A percentile compares a stretch with the other conserved stretches of the same genome.
Conservation (phyloP, 169 alveolate species). For the Miamiensis avidus region DNA sequence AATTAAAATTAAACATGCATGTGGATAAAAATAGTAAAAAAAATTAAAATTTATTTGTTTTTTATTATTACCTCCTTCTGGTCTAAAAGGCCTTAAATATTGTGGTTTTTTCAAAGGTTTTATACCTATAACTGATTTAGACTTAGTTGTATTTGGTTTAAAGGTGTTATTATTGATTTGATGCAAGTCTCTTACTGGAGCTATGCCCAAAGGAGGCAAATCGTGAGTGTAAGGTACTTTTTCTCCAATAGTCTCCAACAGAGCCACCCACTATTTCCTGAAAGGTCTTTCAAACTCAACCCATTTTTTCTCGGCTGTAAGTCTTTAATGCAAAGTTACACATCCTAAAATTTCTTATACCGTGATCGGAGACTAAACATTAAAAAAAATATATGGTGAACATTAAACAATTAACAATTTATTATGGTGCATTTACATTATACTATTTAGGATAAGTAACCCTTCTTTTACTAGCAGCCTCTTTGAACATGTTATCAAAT, state of each 20-base stretch:
- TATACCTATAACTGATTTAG: not conserved
- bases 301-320: not conserved
- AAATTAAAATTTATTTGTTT: no score
- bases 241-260: not conserved
- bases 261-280: not conserved
- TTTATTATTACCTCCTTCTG: not conserved
- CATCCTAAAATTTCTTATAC: not conserved
- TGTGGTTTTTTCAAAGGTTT: not conserved
- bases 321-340: not conserved
- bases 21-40: not conserved
- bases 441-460: not conserved
- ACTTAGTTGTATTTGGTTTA: not conserved
- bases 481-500: not conserved
- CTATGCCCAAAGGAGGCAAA: not conserved
- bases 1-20: not conserved
- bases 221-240: not conserved
- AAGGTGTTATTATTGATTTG: not conserved
- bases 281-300: not conserved
- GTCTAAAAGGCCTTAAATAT: not conserved
- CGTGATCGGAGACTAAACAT: not conserved
- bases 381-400: no score
- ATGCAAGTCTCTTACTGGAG: not conserved
- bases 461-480: not conserved
- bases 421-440: not conserved
- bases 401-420: not conserved